Base-by-base conservation (phyloP, 2,329 filamentous ascomycete species). In the Stachybotrys elegans region DNA sequence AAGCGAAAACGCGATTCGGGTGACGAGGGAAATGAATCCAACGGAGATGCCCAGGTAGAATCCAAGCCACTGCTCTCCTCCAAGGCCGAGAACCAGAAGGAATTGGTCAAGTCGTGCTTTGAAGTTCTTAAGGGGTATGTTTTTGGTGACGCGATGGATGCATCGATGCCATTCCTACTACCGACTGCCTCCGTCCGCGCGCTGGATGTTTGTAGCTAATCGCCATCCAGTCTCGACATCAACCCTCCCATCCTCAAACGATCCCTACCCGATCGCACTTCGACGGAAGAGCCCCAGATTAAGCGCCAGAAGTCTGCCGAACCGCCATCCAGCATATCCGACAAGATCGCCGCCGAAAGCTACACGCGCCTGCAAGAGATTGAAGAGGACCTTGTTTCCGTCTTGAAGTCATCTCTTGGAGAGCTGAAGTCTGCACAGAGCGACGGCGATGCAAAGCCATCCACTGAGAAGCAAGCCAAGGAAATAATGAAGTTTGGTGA, bases 341-440 rank as follows among this genome's bases (percentile, higher is more conserved):
- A 79, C 53, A 82, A 79, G 65, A 67, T 78, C 41, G 59, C 64
- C 20, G 65, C 68, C 40, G 69, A 73, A 51, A 61, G 59, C 23
- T 84, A 85, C 57, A 70, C 72, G 21, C 75, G 77, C 50, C 65
- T 90, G 36, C 83, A 86, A 22, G 80, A 86, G 48, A 69, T 88
- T 34, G 76, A 86, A 14, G 62, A 71, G 42, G 81, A 84, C 48
- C 60, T 84, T 34, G 67, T 72, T 54, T 56, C 65, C 22, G 70
- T 70, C 48, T 67, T 76, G 51, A 60, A 73, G 48, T 61, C 72
- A 51, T 70, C 74, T 27, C 54, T 78, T 36, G 67, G 67, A 22
- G 71, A 78, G 38, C 59, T 81, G 22, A 66, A 72, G 20, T 41
- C 49, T 19, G 49, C 52, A 46, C 51, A 66, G 21, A 56, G 62